Evolutionary conservation across 2,329 filamentous ascomycete genomes (phyloP).

Genomic region (Aureobasidium sp.): DNA sequence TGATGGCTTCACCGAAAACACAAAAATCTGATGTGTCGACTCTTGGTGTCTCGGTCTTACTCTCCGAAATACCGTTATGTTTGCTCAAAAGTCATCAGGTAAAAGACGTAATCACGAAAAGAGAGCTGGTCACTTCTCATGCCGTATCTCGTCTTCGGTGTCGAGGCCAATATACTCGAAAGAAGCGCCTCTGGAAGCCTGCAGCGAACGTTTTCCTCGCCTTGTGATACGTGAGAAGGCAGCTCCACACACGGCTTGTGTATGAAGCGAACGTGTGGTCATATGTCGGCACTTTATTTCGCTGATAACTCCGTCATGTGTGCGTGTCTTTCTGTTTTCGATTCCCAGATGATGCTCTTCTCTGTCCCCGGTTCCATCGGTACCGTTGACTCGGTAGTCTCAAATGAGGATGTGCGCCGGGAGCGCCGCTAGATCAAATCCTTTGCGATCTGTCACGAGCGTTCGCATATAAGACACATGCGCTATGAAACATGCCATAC

Average conservation of each 20-base stretch:
- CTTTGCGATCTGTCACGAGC: constrained; percentile 5
- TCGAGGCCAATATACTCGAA: not conserved
- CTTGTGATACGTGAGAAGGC: not conserved
- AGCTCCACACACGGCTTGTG: not conserved
- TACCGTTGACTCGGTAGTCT: not conserved
- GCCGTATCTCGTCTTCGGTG: not conserved
- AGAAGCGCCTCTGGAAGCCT: constrained; percentile 16
- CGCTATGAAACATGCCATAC: too few species aligned
- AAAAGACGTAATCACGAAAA: not conserved
- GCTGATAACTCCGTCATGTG: not conserved
- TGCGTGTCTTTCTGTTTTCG: not conserved
- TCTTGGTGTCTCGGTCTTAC: not conserved
- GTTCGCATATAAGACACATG: not conserved
- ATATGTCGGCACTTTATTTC: constrained; percentile 5
- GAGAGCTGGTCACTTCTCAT: not conserved
- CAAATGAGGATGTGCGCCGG: not conserved
- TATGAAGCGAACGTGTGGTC: not conserved
- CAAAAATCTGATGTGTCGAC: constrained; percentile 1
- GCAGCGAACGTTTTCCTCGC: constrained; percentile 1
- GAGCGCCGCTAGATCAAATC: not conserved
- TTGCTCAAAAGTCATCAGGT: not conserved
- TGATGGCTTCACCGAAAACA: not conserved
- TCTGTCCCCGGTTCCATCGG: not conserved
- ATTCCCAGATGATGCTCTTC: not conserved
- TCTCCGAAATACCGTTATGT: not conserved